Evolutionary conservation across 768 basidiomycete genomes (phyloP), one percentile per base, ranked within the genome.

Genomic region (Trametes cinnabarina): DNA sequence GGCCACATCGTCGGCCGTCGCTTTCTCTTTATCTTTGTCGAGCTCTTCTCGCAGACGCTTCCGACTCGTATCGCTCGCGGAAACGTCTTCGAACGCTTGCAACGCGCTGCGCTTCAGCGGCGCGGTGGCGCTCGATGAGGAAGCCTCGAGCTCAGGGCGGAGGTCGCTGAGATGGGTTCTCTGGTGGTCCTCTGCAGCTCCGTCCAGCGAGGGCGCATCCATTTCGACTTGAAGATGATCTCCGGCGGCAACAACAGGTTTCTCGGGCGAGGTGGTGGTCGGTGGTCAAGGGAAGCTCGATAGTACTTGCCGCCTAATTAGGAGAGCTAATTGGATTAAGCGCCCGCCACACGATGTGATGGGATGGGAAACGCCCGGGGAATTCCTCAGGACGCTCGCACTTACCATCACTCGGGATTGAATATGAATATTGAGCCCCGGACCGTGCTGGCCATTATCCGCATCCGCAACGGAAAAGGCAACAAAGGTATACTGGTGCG

Each of bases 21-120:
- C 60, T 20, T 67, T 62, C 19, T 34, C 57, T 23, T 46, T 56
- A n/a, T n/a, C n/a, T n/a, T n/a, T n/a, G n/a, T n/a, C n/a, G n/a
- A n/a, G n/a, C 50, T 74, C 76, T 57, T 83, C 82, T 69, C 81
- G 88, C 66, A 82, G 68, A 68, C 82, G 80, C 78, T 90, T 89
- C 65, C 82, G 77, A 65, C 74, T 81, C 63, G 73, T 68, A 57
- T 80, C 77, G 44, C 68, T 75, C 57, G 77, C 77, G 22, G 46
- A 34, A 34, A 71, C 65, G 49, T 72, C 77, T 58, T 84, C 82
- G 67, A 83, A 85, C 56, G 83, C 80, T 10, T 80, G 72, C 22
- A 87, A 86, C 17, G 82, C 84, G 51, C 79, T 77, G 64, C 88
- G 84, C 71, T 90, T 90, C 52, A 82, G 72, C n/a, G 57, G 57